These are phyloP conservation scores for Penicillium nordicum DNA, from an alignment of 2,329 filamentous ascomycete species.

Conservation along the genomic window DNA sequence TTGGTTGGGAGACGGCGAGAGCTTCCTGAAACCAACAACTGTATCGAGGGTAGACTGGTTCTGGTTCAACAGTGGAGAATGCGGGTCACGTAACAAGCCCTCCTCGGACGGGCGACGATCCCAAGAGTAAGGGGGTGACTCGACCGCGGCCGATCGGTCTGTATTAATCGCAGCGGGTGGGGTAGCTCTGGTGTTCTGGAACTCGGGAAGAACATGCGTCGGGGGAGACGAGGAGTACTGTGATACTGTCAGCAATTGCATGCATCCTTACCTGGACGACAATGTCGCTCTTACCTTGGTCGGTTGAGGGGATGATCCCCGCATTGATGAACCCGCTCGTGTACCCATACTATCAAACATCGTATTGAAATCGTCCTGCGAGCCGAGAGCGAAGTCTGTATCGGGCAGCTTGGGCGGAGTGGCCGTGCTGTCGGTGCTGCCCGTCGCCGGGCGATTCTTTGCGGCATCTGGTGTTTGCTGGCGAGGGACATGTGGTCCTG, in stretches of 20 bases:
- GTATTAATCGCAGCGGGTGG: conserved; percentile 45
- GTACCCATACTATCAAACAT: conserved; percentile 51
- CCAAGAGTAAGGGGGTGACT: conserved; percentile 52
- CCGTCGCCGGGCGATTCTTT: conserved; percentile 47
- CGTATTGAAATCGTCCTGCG: conserved; percentile 48
- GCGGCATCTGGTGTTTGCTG: conserved; percentile 26
- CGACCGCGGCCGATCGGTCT: conserved; percentile 43
- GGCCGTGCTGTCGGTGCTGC: conserved; percentile 51
- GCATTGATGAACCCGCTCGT: conserved; percentile 26
- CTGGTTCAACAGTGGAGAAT: conserved; percentile 21
- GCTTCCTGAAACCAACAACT: conserved; percentile 13
- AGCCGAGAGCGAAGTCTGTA: conserved; percentile 40
- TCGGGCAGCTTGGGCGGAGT: conserved; percentile 52
- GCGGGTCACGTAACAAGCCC: conserved; percentile 44
- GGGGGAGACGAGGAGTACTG: conserved; percentile 27
- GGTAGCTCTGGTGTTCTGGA: conserved; percentile 24
- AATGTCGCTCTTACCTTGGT: conserved; percentile 19
- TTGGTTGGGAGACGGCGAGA: conserved; percentile 23
- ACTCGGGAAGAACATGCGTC: conserved; percentile 14
- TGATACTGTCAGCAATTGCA: conserved; percentile 16
- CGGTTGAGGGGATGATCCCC: conserved; percentile 22
- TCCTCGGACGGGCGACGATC: conserved; percentile 52
- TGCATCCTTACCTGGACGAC: conserved; percentile 5
- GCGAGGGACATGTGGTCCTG: conserved; percentile 21
- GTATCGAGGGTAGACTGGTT: conserved; percentile 14